Conservation (phyloP, 257 asterid genomes). For the Nicotiana undulata region DNA sequence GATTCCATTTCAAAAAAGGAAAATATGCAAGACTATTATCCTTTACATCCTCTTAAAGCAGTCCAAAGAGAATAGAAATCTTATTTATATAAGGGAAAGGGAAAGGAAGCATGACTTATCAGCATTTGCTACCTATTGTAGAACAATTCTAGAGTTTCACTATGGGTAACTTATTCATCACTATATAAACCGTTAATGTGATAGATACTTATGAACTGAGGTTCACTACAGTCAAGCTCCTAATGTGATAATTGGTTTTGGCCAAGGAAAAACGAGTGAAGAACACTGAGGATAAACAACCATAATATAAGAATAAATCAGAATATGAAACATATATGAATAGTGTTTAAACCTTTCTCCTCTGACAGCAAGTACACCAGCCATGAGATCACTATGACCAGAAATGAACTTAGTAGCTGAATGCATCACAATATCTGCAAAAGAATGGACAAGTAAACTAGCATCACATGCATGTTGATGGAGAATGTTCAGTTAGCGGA, state of each 20-base stretch:
- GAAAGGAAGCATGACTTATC: not conserved
- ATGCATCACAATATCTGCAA: constrained; percentile 89
- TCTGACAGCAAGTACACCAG: constrained; percentile 67
- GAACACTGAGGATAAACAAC: not conserved
- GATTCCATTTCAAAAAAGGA: no score
- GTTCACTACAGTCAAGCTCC: not conserved
- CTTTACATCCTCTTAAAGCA: not conserved
- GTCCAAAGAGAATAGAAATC: not conserved
- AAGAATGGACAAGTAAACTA: constrained; percentile 9
- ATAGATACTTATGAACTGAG: not conserved
- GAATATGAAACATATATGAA: not conserved
- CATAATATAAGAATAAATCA: not conserved
- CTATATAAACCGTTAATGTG: not conserved
- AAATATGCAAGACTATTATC: not conserved
- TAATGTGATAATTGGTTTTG: constrained; percentile 1
- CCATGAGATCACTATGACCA: constrained; percentile 90
- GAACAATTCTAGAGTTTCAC: not conserved
- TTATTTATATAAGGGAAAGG: not conserved
- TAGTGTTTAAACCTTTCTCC: constrained; percentile 60
- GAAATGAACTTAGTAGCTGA: constrained; percentile 88
- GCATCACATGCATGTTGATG: not conserved
- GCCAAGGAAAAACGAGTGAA: not conserved
- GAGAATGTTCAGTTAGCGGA: not conserved
- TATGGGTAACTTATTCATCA: not conserved
- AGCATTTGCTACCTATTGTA: not conserved